Evolutionary conservation across 2,329 filamentous ascomycete species (phyloP).

Genomic region (Trichoderma harzianum): DNA sequence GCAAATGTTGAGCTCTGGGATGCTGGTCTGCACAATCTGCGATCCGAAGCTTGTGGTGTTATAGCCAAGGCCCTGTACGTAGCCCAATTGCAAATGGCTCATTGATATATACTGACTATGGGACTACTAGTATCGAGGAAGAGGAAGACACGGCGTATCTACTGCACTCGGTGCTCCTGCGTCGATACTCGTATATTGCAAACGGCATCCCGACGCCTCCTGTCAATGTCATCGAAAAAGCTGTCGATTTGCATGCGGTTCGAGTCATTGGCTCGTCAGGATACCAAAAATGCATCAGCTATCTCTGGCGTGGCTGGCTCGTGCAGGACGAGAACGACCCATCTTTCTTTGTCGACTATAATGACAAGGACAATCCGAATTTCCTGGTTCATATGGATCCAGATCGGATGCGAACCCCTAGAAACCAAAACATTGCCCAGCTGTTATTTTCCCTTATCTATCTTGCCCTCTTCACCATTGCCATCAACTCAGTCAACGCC

Average conservation of each 20-base stretch:
- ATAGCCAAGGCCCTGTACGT: conserved; percentile 74
- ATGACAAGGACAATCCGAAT: conserved; percentile 70
- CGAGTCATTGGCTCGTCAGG: conserved; percentile 86
- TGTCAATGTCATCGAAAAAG: conserved; percentile 86
- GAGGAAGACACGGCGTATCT: conserved; percentile 79
- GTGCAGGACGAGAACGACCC: conserved; percentile 94
- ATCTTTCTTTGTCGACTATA: conserved; percentile 84
- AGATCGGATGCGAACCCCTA: conserved; percentile 86
- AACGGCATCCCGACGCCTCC: conserved; percentile 69
- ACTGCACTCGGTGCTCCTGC: conserved; percentile 76
- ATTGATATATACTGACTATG: not conserved
- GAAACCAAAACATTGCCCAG: conserved; percentile 89
- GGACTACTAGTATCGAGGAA: conserved; percentile 64
- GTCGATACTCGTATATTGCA: conserved; percentile 78
- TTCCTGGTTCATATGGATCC: conserved; percentile 86
- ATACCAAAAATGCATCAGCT: conserved; percentile 91
- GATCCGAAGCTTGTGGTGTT: conserved; percentile 82
- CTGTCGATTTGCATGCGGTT: conserved; percentile 88
- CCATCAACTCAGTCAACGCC: conserved; percentile 91
- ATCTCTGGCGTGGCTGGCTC: conserved; percentile 94
- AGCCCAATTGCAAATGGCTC: not conserved
- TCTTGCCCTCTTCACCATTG: conserved; percentile 78
- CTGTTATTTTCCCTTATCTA: conserved; percentile 81
- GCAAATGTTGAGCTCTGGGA: conserved; percentile 85
- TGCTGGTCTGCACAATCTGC: conserved; percentile 73